Conservation (phyloP, 179 eudicot species). For the Nepenthes alata region DNA sequence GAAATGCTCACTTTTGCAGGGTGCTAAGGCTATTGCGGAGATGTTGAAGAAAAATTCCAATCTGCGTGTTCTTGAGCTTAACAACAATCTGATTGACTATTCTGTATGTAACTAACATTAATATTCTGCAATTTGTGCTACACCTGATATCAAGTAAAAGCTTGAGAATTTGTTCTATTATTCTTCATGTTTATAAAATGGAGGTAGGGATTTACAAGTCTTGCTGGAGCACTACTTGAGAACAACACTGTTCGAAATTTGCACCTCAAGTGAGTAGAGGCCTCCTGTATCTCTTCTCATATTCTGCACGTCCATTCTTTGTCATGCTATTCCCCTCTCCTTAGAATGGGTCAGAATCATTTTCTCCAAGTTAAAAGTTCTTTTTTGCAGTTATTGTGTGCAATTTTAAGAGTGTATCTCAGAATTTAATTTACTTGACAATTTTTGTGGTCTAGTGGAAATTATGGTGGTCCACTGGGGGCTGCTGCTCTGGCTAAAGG, state of each 20-base stretch:
- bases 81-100: conserved; percentile 80
- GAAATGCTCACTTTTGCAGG: conserved; percentile 36
- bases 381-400: not conserved
- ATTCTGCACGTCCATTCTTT: not conserved
- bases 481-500: conserved; percentile 83
- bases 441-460: conserved; percentile 42
- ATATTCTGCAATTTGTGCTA: conserved; percentile 11
- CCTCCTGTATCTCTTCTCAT: not conserved
- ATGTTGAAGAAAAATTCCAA: conserved; percentile 75
- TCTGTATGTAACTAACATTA: conserved; percentile 54
- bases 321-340: not conserved
- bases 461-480: conserved; percentile 89
- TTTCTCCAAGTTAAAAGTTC: too few relatives aligned
- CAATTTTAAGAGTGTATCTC: not conserved
- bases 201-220: conserved; percentile 96
- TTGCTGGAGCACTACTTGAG: conserved; percentile 84
- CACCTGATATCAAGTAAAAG: conserved; percentile 6
- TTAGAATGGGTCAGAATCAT: not conserved
- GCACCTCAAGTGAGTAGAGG: conserved; percentile 64
- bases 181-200: conserved; percentile 31
- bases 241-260: conserved; percentile 45
- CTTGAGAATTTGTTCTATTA: conserved; percentile 20
- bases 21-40: conserved; percentile 84
- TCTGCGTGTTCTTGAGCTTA: conserved; percentile 66
- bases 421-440: not conserved